Evolutionary conservation across 805 yeast genomes (phyloP).

Genomic region (Candida odintsovae): DNA sequence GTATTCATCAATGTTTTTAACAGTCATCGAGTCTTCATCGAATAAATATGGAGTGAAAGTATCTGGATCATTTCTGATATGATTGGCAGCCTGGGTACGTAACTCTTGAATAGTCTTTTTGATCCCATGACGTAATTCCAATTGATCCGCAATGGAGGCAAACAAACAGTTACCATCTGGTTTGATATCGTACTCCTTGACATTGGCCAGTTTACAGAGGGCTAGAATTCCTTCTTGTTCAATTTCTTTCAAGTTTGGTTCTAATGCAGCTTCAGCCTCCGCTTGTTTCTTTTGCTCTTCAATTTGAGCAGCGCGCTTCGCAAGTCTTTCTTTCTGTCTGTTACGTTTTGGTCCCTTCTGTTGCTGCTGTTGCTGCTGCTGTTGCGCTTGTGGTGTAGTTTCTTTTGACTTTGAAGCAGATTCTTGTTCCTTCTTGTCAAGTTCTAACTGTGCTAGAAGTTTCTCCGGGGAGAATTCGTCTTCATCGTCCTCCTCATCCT

Average conservation of each 20-base stretch:
- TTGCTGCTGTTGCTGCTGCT: slow-evolving; percentile 18
- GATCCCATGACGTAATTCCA: slow-evolving; percentile 44
- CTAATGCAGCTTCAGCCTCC: slow-evolving; percentile 53
- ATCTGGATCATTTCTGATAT: slow-evolving; percentile 59
- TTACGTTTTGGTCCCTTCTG: slow-evolving; percentile 50
- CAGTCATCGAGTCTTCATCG: slow-evolving; percentile 65
- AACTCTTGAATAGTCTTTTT: slow-evolving; percentile 42
- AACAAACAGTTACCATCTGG: slow-evolving; percentile 96
- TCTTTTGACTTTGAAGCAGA: not conserved
- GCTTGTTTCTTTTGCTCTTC: slow-evolving; percentile 64
- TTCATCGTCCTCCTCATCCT: slow-evolving; percentile 37
- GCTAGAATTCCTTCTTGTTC: slow-evolving; percentile 64
- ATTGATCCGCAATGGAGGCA: slow-evolving; percentile 79
- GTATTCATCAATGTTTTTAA: slow-evolving; percentile 64
- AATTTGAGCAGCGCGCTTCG: slow-evolving; percentile 66
- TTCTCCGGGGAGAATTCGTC: slow-evolving; percentile 62
- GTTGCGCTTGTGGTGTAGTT: slow-evolving; percentile 7
- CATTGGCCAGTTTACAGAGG: slow-evolving; percentile 41
- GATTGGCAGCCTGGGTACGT: slow-evolving; percentile 58
- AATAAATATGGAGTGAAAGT: slow-evolving; percentile 78
- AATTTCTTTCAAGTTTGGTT: slow-evolving; percentile 63
- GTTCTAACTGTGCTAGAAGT: slow-evolving; percentile 52
- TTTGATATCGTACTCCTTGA: slow-evolving; percentile 60
- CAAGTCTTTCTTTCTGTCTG: slow-evolving; percentile 79
- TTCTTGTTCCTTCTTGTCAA: slow-evolving; percentile 28